These are phyloP conservation scores for Fallopia convolvulus DNA, from an alignment of 148 eudicot genomes.

Conservation along the genomic window DNA sequence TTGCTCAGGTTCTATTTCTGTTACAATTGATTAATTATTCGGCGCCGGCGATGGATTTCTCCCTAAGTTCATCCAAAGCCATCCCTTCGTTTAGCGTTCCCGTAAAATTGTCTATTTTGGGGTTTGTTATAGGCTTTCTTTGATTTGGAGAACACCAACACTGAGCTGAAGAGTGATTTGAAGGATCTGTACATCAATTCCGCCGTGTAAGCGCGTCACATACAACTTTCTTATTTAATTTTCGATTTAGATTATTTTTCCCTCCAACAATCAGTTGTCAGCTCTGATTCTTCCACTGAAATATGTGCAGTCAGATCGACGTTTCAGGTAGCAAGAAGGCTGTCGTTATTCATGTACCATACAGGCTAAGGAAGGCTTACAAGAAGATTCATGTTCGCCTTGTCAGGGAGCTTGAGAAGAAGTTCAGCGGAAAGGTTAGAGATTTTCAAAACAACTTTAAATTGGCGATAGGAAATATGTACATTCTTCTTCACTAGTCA, in stretches of 20 bases:
- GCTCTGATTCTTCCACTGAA: background rate
- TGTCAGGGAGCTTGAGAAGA: conserved; percentile 15
- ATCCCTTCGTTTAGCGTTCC: background rate
- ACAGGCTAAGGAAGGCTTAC: conserved; percentile 9
- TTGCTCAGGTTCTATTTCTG: background rate
- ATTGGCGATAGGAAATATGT: background rate
- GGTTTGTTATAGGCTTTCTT: background rate
- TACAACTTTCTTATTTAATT: background rate
- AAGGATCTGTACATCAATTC: conserved; percentile 8
- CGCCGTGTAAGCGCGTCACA: background rate
- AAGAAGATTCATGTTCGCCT: conserved; percentile 13
- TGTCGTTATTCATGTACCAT: conserved; percentile 4
- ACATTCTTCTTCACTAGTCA: background rate
- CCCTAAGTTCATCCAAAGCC: background rate
- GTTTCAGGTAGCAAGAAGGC: conserved; percentile 1
- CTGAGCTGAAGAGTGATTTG: conserved; percentile 13
- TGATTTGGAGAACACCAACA: conserved; percentile 12
- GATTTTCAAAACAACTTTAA: background rate
- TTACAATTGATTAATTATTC: background rate
- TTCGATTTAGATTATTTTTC: background rate
- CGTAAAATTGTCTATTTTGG: background rate
- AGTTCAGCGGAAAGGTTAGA: conserved; percentile 5
- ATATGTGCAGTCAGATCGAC: background rate
- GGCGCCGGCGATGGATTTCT: background rate
- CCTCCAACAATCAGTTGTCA: background rate